Evolutionary conservation across 148 eudicot species (phyloP), one percentile per base, ranked within the genome.

Genomic region (Arbutus unedo): DNA sequence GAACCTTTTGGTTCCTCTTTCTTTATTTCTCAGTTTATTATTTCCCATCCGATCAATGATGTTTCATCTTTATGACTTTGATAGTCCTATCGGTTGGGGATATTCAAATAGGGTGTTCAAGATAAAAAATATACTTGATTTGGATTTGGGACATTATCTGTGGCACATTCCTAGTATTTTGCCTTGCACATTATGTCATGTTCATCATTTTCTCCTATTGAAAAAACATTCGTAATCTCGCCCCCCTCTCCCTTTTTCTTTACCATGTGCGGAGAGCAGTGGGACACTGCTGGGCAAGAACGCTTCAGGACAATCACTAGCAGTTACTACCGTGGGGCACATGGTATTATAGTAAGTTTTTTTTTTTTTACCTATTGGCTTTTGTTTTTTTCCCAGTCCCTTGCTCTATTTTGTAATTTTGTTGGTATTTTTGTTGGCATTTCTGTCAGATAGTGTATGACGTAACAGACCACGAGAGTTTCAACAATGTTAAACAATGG

Each of bases 401-500:
- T 21, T 51, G 4, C n/a, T 50, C 8, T 10, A 51, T 13, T 6
- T 25, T 4, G 16, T n/a, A 11, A 74, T 74, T 49, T 23, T 15
- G 1, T 48, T 8, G 16, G 31, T 74, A 74, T 49, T 31, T 31
- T 31, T 53, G 13, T 51, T 55, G 79, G 43, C 62, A 16, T 55
- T 19, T 59, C 23, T 81, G 73, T 79, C 76, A 85, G 87, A 78
- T 85, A 77, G 87, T 85, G 25, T 85, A 81, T 77, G 87, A 85
- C 18, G 81, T 81, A 56, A 85, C 87, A 6, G 87, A 85, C 77
- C 84, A 85, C 16, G 84, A 85, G 53, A 85, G 87, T 80, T 76
- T 76, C 60, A 76, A 76, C 79, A 76, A 85, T 85, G 84, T 85
- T 70, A 85, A 81, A 77, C 87, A 85, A 78, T 85, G 87, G 87